Evolutionary conservation across 2,329 filamentous ascomycete species (phyloP), one percentile per base, ranked within the genome.

Genomic region (Sarocladium strictum): DNA sequence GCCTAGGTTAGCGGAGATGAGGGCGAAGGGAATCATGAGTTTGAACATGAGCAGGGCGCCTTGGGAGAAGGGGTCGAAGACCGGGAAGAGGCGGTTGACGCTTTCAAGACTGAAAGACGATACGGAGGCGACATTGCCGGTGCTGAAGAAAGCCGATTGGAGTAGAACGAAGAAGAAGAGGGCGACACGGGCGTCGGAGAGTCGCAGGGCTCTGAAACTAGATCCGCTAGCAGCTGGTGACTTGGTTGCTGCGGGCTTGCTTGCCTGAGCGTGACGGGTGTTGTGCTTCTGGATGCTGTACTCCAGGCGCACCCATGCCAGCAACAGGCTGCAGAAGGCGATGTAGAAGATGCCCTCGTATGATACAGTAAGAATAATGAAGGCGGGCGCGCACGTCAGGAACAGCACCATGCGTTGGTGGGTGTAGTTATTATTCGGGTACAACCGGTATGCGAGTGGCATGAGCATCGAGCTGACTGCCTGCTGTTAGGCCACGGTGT

Each of bases 301-400:
- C 69, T 99, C 94, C 1, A 99, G 78, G n/a, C 86, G 84, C 32
- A 97, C 89, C 94, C 94, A 99, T 54, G 86, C 85, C 53, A 96
- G 78, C 4, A 99, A 74, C 21, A 86, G 89, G 54, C 87, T 75
- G 64, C 86, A 91, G 70, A 97, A 99, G 11, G 87, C 84, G 57
- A 97, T 83, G 70, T 97, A 99, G 69, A 99, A 99, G 2, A 99
- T 78, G 0, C 93, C 93, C 70, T 99, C 94, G 72, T 96, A 99
- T 1, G 93, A 97, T 62, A 97, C 97, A 7, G 92, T 96, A 52
- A 99, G 82, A 64, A 99, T 93, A 65, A 99, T 87, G 70, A 97
- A 99, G 1, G 88, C 87, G 0, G 94, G 94, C 0, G 93, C 88
- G 67, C 95, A 97, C 4, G 92, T 89, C 50, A 99, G 77, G 73